phyloP scores from a whole-genome alignment of 495 filamentous ascomycete species.

The Aspergillus cristatus region DNA sequence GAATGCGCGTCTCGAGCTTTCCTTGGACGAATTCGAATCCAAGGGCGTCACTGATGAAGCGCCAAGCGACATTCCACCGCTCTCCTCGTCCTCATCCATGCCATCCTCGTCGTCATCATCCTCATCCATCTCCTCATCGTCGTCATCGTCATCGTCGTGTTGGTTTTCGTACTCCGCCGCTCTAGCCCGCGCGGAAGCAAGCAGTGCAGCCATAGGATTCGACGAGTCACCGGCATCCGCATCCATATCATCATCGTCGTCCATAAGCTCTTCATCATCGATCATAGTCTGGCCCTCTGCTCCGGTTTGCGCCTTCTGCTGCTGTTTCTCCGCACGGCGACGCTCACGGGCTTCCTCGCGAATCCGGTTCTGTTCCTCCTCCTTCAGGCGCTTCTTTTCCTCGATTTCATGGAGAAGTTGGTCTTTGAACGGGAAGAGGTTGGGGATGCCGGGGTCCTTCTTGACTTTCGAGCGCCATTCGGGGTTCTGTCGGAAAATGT shows the following conservation, averaged over 20 bases:
- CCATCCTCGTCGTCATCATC: constrained; percentile 38
- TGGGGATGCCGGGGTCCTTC: constrained; percentile 96
- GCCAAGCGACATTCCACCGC: constrained; percentile 19
- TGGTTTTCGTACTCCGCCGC: constrained; percentile 66
- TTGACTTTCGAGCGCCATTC: constrained; percentile 88
- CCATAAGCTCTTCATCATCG: constrained; percentile 39
- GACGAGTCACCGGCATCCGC: constrained; percentile 51
- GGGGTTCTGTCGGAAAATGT: constrained; percentile 54
- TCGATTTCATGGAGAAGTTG: constrained; percentile 90
- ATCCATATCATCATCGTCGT: constrained; percentile 45
- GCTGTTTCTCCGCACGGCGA: constrained; percentile 33
- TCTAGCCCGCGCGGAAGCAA: constrained; percentile 82
- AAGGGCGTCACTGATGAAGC: constrained; percentile 17
- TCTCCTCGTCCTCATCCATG: constrained; percentile 39
- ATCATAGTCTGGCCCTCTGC: constrained; percentile 22
- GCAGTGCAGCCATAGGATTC: constrained; percentile 86
- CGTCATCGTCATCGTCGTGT: constrained; percentile 51
- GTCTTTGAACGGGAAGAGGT: constrained; percentile 96
- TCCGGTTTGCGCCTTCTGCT: constrained; percentile 25
- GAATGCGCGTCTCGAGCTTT: constrained; percentile 74
- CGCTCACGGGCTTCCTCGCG: constrained; percentile 63
- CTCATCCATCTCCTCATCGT: constrained; percentile 48
- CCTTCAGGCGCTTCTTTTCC: constrained; percentile 68
- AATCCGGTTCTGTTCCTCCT: constrained; percentile 62
- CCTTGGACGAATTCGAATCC: constrained; percentile 39